phyloP scores from a whole-genome alignment of 176 grass and related monocot genomes.

The Puccinellia tenuiflora region DNA sequence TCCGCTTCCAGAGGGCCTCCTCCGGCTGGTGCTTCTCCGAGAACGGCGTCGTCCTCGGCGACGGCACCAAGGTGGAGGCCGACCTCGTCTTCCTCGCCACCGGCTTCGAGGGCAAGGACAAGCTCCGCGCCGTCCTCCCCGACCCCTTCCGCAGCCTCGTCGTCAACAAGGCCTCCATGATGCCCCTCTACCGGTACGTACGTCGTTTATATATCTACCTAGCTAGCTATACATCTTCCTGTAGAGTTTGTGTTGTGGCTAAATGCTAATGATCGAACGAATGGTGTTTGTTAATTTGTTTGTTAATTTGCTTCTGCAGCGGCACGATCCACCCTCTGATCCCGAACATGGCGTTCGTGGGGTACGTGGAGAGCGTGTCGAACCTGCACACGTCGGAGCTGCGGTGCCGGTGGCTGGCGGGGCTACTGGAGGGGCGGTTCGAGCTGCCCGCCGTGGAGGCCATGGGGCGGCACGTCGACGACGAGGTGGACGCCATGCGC shows the following conservation, averaged over 20 bases:
- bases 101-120: conserved; percentile 94
- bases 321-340: conserved; percentile 94
- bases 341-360: conserved; percentile 95
- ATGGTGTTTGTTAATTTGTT: too few species aligned
- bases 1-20: conserved; percentile 53
- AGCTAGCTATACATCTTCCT: too few species aligned
- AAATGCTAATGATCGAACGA: too few species aligned
- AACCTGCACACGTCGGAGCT: conserved; percentile 99
- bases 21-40: conserved; percentile 67
- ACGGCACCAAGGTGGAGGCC: conserved; percentile 64
- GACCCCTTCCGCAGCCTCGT: conserved; percentile 53
- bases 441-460: conserved; percentile 45
- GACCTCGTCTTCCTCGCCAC: conserved; percentile 95
- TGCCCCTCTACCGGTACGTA: conserved; percentile 91
- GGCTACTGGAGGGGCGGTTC: conserved; percentile 58
- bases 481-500: conserved; percentile 76
- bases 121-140: conserved; percentile 65
- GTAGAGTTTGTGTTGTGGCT: too few species aligned
- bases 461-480: conserved; percentile 53
- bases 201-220: too few species aligned
- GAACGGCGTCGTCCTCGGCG: conserved; percentile 66
- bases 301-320: conserved; percentile 26
- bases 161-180: conserved; percentile 56
- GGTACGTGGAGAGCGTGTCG: conserved; percentile 97
- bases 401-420: conserved; percentile 79